phyloP scores from a whole-genome alignment of 1,139 yeast genomes.

The Kazachstania sp. region DNA sequence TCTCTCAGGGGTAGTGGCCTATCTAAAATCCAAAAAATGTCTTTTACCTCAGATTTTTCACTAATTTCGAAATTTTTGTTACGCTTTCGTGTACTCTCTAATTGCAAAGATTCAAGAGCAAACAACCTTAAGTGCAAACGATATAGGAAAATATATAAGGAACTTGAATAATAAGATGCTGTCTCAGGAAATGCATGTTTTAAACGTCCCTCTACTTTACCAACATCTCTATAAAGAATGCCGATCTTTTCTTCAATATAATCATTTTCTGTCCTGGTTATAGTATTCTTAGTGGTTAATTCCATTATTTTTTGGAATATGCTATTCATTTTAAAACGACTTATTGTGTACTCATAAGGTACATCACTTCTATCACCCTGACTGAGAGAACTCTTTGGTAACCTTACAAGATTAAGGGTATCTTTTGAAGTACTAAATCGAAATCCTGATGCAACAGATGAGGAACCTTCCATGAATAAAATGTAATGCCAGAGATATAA shows the following conservation, averaged over 20 bases:
- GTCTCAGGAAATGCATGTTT: constrained; percentile 5
- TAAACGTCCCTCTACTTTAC: constrained; percentile 8
- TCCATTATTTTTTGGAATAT: constrained; percentile 19
- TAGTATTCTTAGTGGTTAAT: constrained; percentile 7
- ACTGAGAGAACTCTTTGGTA: constrained; percentile 6
- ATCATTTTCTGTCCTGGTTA: neutral
- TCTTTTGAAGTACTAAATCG: constrained; percentile 16
- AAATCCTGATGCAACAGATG: constrained; percentile 25
- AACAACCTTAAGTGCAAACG: constrained; percentile 20
- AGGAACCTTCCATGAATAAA: constrained; percentile 25
- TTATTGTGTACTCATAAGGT: constrained; percentile 18
- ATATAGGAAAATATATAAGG: constrained; percentile 20
- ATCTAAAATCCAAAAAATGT: constrained; percentile 13
- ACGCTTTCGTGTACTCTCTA: constrained; percentile 6
- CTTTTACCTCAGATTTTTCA: constrained; percentile 7
- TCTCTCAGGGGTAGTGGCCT: constrained; percentile 11
- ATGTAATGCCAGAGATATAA: constrained; percentile 21
- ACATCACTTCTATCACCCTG: constrained; percentile 1
- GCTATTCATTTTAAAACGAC: constrained; percentile 20
- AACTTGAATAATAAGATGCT: constrained; percentile 17
- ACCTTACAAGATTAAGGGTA: constrained; percentile 10
- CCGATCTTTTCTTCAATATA: constrained; percentile 3
- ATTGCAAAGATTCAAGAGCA: constrained; percentile 13
- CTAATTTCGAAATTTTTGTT: constrained; percentile 6
- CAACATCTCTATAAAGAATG: constrained; percentile 7